phyloP scores from a whole-genome alignment of 768 basidiomycete species.

The Ramaria rubella region DNA sequence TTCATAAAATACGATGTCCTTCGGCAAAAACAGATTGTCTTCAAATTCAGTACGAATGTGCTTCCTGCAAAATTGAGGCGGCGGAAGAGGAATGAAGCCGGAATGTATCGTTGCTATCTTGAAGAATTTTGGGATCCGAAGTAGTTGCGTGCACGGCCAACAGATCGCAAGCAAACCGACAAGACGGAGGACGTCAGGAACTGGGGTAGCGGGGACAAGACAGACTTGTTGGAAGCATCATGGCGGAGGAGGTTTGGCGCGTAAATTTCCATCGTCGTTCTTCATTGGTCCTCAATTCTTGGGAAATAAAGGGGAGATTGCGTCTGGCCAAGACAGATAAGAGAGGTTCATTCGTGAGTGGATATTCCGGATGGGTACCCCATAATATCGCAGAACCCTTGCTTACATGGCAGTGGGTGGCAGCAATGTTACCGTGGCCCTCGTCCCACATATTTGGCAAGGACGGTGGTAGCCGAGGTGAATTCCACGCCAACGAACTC shows the following conservation, averaged over 20 bases:
- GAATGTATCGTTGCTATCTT: slow-evolving; percentile 70
- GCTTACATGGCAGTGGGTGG: slow-evolving; percentile 33
- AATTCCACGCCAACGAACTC: slow-evolving; percentile 27
- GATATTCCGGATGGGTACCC: slow-evolving; percentile 53
- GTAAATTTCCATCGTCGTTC: slow-evolving; percentile 27
- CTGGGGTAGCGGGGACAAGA: slow-evolving; percentile 49
- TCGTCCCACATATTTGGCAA: slow-evolving; percentile 31
- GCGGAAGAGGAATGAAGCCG: slow-evolving; percentile 41
- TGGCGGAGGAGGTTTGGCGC: slow-evolving; percentile 28
- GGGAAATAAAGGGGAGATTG: slow-evolving; percentile 8
- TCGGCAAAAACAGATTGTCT: slow-evolving; percentile 22
- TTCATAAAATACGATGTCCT: slow-evolving; percentile 49
- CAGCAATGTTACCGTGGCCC: slow-evolving; percentile 24
- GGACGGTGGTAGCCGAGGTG: slow-evolving; percentile 20
- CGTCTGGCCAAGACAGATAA: slow-evolving; percentile 20
- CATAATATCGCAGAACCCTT: slow-evolving; percentile 49
- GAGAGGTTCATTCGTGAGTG: slow-evolving; percentile 35
- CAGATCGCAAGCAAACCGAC: slow-evolving; percentile 33
- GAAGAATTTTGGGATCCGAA: slow-evolving; percentile 33
- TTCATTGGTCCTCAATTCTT: slow-evolving; percentile 20
- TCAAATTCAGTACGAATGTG: slow-evolving; percentile 14
- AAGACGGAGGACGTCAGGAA: slow-evolving; percentile 45
- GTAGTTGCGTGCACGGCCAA: slow-evolving; percentile 25
- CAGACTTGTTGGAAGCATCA: slow-evolving; percentile 23
- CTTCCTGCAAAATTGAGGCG: slow-evolving; percentile 24